A percentile compares a stretch with the other conserved stretches of the same genome.
phyloP scores from a whole-genome alignment of 805 yeast genomes.

The Hyphopichia homilentoma region DNA sequence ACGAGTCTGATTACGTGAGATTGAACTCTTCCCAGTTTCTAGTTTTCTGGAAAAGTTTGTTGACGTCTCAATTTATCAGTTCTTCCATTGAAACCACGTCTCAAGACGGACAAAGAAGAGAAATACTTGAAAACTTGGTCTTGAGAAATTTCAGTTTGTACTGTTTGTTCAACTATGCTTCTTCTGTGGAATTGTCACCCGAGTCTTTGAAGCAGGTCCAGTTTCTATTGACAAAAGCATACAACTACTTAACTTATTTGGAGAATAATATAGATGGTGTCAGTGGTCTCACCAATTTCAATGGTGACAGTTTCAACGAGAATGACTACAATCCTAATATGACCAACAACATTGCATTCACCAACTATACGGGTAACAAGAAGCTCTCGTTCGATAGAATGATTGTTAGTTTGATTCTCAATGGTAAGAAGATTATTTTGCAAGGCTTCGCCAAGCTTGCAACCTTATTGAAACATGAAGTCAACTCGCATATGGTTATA shows the following conservation, averaged over 20 bases:
- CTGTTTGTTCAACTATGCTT: constrained; percentile 37
- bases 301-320: constrained; percentile 23
- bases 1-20: constrained; percentile 39
- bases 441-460: constrained; percentile 33
- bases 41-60: constrained; percentile 42
- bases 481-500: constrained; percentile 40
- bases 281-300: constrained; percentile 32
- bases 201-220: constrained; percentile 40
- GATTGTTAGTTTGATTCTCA: constrained; percentile 30
- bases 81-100: constrained; percentile 13
- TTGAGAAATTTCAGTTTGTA: constrained; percentile 35
- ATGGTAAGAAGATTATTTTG: constrained; percentile 34
- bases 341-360: constrained; percentile 25
- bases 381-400: constrained; percentile 21
- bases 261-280: constrained; percentile 33
- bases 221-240: constrained; percentile 37
- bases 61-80: constrained; percentile 39
- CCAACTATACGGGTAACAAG: constrained; percentile 17
- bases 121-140: constrained; percentile 31
- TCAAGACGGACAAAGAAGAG: constrained; percentile 17
- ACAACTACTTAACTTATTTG: constrained; percentile 36
- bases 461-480: constrained; percentile 29
- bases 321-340: constrained; percentile 24
- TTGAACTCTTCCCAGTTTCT: constrained; percentile 42
- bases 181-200: constrained; percentile 34